Conservation (phyloP, 2,329 filamentous ascomycete genomes). For the Talaromyces sp. region DNA sequence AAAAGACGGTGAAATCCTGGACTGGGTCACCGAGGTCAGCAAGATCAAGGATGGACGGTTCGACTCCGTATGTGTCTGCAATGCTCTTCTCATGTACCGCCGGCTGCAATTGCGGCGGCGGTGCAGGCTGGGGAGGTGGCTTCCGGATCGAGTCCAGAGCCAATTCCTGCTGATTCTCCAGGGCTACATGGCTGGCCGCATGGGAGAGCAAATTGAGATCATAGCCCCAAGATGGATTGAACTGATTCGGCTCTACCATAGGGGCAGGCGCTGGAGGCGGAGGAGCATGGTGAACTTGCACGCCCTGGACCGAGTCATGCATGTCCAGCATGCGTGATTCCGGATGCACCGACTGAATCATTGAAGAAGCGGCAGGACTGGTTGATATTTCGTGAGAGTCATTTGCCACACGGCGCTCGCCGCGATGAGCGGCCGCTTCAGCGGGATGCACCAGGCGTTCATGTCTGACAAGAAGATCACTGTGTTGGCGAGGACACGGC, state of each 20-base stretch:
- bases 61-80: constrained; percentile 38
- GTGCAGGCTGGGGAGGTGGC: constrained; percentile 25
- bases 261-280: constrained; percentile 24
- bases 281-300: neutral
- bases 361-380: constrained; percentile 25
- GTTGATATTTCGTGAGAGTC: constrained; percentile 18
- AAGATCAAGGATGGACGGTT: constrained; percentile 41
- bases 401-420: constrained; percentile 27
- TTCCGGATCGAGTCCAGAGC: constrained; percentile 33
- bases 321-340: constrained; percentile 43
- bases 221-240: constrained; percentile 48
- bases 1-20: constrained; percentile 44
- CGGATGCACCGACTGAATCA: constrained; percentile 31
- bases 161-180: constrained; percentile 39
- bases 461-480: constrained; percentile 46
- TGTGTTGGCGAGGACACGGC: constrained; percentile 22
- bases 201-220: constrained; percentile 45
- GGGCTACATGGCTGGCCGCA: constrained; percentile 45
- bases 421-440: constrained; percentile 34
- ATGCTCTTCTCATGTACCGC: constrained; percentile 31
- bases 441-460: constrained; percentile 44
- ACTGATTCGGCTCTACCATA: constrained; percentile 39
- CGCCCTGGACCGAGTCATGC: constrained; percentile 32
- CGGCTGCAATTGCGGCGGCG: constrained; percentile 30
- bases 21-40: constrained; percentile 44